Evolutionary conservation across 768 basidiomycete genomes (phyloP).

Genomic region (Scleroderma bovista): DNA sequence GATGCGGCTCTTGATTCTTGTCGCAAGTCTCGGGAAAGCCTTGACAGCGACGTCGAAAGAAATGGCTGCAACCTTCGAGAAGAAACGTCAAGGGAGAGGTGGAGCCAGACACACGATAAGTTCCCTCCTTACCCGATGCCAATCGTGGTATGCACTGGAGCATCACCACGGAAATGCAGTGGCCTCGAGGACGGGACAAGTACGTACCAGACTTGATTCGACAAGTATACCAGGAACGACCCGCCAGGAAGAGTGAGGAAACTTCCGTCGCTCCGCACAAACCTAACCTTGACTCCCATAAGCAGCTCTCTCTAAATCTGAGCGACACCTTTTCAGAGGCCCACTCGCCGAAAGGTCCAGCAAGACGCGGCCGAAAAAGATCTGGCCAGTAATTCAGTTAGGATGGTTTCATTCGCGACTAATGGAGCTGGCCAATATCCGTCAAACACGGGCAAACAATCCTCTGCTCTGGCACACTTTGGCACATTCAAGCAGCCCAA

Average conservation of each 20-base stretch:
- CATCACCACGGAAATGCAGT: conserved; percentile 22
- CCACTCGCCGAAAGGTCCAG: neutral
- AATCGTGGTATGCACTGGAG: conserved; percentile 8
- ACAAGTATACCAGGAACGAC: conserved; percentile 17
- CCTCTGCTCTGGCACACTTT: neutral
- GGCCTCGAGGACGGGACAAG: conserved; percentile 29
- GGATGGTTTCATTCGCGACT: neutral
- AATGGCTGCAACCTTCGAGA: neutral
- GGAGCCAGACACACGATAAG: neutral
- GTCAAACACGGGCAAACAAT: neutral
- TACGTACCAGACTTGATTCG: neutral
- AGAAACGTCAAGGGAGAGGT: neutral
- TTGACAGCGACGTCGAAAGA: neutral
- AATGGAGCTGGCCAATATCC: neutral
- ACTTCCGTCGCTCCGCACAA: conserved; percentile 25
- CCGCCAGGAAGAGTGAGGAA: conserved; percentile 14
- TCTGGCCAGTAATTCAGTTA: too few relatives aligned
- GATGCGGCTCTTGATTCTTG: conserved; percentile 2
- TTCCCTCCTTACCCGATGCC: conserved; percentile 3
- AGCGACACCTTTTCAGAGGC: neutral
- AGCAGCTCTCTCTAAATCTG: conserved; percentile 3
- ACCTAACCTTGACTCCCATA: conserved; percentile 28
- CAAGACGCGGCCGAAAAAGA: neutral
- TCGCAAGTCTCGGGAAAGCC: conserved; percentile 21
- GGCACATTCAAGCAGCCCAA: neutral